Evolutionary conservation across 371 early-diverging fungal genomes (phyloP).

Genomic region (Mortierella sp.): DNA sequence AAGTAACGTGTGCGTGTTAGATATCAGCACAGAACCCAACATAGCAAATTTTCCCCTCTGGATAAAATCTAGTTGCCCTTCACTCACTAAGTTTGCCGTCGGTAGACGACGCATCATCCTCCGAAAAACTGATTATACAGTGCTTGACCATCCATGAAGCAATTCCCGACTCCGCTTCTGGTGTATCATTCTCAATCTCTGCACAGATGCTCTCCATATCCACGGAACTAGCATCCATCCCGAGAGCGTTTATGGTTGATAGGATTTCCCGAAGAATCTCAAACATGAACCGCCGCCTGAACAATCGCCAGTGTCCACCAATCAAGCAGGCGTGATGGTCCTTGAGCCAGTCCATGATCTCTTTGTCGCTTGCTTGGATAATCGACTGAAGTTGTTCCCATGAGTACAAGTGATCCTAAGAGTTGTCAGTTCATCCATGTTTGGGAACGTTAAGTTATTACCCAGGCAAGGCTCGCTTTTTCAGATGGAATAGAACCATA

Average conservation of each 20-base stretch:
- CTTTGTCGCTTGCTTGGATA: conserved; percentile 54
- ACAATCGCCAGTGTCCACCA: conserved; percentile 48
- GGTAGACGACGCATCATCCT: neutral
- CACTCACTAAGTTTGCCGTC: conserved; percentile 9
- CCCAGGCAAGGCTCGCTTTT: neutral
- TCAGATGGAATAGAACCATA: neutral
- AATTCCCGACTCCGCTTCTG: conserved; percentile 38
- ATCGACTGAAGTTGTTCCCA: conserved; percentile 46
- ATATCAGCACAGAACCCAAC: neutral
- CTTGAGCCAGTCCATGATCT: conserved; percentile 54
- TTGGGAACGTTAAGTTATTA: neutral
- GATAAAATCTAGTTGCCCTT: neutral
- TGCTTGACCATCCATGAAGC: conserved; percentile 54
- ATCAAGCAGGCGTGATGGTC: conserved; percentile 43
- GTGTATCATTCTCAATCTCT: conserved; percentile 18
- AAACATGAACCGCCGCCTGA: conserved; percentile 46
- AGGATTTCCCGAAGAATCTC: conserved; percentile 52
- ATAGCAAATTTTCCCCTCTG: neutral
- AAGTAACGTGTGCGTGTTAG: neutral
- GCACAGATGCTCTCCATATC: conserved; percentile 24
- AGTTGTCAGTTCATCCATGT: neutral
- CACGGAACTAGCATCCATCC: conserved; percentile 28
- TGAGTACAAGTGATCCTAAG: conserved; percentile 39
- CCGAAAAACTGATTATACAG: conserved; percentile 38
- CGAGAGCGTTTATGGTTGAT: conserved; percentile 34